Conservation (phyloP, 345 rosid species). For the Rhizophora mangle region DNA sequence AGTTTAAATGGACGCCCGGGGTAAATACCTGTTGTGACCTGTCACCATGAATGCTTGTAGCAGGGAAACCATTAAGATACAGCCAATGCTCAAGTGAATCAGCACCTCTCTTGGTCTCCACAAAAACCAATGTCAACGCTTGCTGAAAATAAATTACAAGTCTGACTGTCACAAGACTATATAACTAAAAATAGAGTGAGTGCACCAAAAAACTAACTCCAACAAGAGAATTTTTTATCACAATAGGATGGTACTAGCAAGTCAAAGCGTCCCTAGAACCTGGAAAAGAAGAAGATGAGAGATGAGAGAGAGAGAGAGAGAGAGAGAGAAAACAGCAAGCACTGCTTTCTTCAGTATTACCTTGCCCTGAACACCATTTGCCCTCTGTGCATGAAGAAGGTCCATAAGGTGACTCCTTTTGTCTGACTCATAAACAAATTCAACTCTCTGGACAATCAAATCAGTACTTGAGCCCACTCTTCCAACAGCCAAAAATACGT, state of each 20-base stretch:
- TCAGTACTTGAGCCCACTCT: slow-evolving; percentile 99
- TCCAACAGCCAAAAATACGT: slow-evolving; percentile 94
- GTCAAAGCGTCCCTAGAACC: neutral
- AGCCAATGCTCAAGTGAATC: slow-evolving; percentile 93
- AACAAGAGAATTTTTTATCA: neutral
- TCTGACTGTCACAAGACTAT: neutral
- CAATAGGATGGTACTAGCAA: neutral
- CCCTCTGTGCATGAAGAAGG: slow-evolving; percentile 95
- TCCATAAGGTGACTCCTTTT: slow-evolving; percentile 99
- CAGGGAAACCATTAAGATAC: slow-evolving; percentile 81
- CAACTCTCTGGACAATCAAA: slow-evolving; percentile 94
- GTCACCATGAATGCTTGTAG: slow-evolving; percentile 95
- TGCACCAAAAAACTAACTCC: neutral
- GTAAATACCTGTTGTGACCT: slow-evolving; percentile 72
- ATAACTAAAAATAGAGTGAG: neutral
- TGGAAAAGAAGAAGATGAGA: neutral
- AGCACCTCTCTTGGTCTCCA: slow-evolving; percentile 97
- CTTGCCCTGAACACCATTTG: slow-evolving; percentile 70
- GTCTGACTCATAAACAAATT: slow-evolving; percentile 86
- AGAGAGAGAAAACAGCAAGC: neutral
- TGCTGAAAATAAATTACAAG: slow-evolving; percentile 50
- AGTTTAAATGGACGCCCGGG: slow-evolving; percentile 10
- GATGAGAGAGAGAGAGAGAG: neutral
- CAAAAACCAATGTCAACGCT: slow-evolving; percentile 92
- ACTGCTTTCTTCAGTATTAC: slow-evolving; percentile 29